phyloP scores from a whole-genome alignment of 2,329 filamentous ascomycete genomes.

The Tolypocladium pustulatum region DNA sequence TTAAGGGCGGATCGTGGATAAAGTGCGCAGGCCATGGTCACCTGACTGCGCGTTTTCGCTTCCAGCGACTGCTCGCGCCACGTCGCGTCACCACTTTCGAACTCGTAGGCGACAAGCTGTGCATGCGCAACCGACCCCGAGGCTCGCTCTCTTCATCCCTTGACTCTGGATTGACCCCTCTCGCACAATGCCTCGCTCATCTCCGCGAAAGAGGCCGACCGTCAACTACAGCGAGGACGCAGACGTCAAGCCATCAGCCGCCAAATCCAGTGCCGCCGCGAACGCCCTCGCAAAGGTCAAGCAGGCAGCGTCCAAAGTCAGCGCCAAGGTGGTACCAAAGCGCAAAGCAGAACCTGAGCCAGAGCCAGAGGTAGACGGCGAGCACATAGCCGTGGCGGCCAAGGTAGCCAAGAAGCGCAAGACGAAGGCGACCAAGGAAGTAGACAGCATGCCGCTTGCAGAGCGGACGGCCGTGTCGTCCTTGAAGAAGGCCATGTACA shows the following conservation, averaged over 20 bases:
- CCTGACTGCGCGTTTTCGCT: not conserved
- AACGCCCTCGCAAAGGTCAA: constrained; percentile 3
- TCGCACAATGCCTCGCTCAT: constrained; percentile 21
- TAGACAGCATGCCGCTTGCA: constrained; percentile 51
- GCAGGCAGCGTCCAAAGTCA: not conserved
- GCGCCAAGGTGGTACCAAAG: constrained; percentile 10
- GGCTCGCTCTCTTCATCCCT: not conserved
- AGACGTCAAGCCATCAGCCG: constrained; percentile 5
- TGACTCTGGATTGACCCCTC: not conserved
- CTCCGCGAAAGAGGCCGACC: constrained; percentile 19
- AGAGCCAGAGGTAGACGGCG: constrained; percentile 6
- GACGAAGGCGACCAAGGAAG: constrained; percentile 24
- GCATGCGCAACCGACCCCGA: not conserved
- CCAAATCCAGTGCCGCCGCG: constrained; percentile 5
- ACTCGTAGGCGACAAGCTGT: not conserved
- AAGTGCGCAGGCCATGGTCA: not conserved
- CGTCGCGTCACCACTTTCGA: not conserved
- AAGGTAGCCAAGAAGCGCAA: constrained; percentile 32
- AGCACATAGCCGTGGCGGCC: constrained; percentile 9
- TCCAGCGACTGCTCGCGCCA: not conserved
- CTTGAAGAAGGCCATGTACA: constrained; percentile 62
- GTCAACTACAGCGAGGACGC: constrained; percentile 22
- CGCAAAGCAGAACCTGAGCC: constrained; percentile 8
- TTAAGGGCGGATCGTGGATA: not conserved
- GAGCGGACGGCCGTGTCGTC: constrained; percentile 52